Conservation (phyloP, 2,329 filamentous ascomycete genomes). For the Dothidotthia symphoricarpi region DNA sequence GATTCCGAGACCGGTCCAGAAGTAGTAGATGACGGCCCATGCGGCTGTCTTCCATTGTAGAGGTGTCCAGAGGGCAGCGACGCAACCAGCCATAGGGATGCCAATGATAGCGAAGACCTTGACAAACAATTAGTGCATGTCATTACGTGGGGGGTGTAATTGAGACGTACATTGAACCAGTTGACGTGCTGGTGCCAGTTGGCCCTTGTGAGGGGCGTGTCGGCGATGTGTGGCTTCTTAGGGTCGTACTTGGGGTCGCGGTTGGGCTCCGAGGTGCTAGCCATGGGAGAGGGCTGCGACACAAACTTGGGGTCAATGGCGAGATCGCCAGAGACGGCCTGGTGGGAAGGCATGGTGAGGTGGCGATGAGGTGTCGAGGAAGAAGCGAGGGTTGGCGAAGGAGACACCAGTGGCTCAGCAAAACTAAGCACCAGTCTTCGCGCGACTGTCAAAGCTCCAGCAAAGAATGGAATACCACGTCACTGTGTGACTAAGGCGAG, state of each 20-base stretch:
- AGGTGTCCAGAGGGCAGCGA: constrained; percentile 78
- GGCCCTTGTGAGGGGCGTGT: constrained; percentile 71
- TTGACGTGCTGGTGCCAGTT: constrained; percentile 95
- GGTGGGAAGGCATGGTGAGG: constrained; percentile 52
- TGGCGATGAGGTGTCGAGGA: constrained; percentile 4
- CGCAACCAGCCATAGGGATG: constrained; percentile 71
- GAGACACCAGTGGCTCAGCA: constrained; percentile 19
- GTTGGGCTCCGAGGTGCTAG: constrained; percentile 53
- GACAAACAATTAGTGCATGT: constrained; percentile 37
- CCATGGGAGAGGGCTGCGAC: constrained; percentile 48
- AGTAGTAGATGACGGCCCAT: constrained; percentile 78
- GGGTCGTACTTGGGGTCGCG: constrained; percentile 54
- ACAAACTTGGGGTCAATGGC: constrained; percentile 52
- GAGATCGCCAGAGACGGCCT: constrained; percentile 48
- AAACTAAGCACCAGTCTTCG: constrained; percentile 3
- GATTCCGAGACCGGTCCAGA: constrained; percentile 72
- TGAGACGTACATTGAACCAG: constrained; percentile 74
- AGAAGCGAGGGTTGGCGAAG: constrained; percentile 14
- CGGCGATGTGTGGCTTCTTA: constrained; percentile 83
- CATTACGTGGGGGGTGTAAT: no score
- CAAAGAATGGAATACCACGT: constrained; percentile 14
- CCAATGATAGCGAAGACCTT: constrained; percentile 79
- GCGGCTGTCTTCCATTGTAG: constrained; percentile 69
- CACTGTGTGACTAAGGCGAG: constrained; percentile 19
- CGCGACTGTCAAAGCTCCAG: constrained; percentile 12